Evolutionary conservation across 2,329 filamentous ascomycete species (phyloP), one percentile per base, ranked within the genome.

Genomic region (Dactylellina parvicollis): DNA sequence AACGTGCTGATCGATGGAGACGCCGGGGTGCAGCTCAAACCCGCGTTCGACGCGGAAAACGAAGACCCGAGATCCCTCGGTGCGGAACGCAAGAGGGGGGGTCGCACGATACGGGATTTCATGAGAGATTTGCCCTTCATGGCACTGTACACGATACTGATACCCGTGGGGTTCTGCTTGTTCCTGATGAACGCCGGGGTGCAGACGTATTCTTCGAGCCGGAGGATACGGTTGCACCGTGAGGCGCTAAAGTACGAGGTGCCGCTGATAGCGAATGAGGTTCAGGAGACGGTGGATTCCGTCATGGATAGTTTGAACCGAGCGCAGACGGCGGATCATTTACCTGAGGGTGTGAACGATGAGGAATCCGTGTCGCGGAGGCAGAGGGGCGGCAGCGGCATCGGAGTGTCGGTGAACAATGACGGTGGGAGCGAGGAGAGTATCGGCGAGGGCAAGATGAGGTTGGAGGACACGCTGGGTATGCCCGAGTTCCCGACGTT

Each of bases 181-280:
- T 96, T 91, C 79, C 82, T 96, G 3, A 79, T 90, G 78, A 96
- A 93, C 79, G 87, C 92, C 0, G 87, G 85, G 4, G 83, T 95
- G 28, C 92, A 97, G 80, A 92, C 89, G 0, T 82, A 91, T 54
- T 86, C 88, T 75, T 96, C 91, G 78, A 85, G 86, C 3, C 86
- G 88, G 72, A 87, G 94, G 42, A 94, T 96, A 65, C 85, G 85
- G 61, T 82, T 91, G 1, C 91, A 98, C 78, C 67, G 55, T 2
- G 90, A 94, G 79, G 83, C 85, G 56, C 42, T 74, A 16, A 67
- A 90, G 18, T 86, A 93, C 28, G 91, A 92, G 0, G 82, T 73
- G n/a, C 69, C 69, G 24, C 30, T 95, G 8, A 85, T 92, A 77
- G 50, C 42, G 22, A 89, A 90, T 76, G 89, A 90, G 65, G 87